Percentiles rank a stretch among this genome's conserved stretches.
Evolutionary conservation across 2,329 filamentous ascomycete genomes (phyloP).

Genomic region (Aureobasidium leucospermi): DNA sequence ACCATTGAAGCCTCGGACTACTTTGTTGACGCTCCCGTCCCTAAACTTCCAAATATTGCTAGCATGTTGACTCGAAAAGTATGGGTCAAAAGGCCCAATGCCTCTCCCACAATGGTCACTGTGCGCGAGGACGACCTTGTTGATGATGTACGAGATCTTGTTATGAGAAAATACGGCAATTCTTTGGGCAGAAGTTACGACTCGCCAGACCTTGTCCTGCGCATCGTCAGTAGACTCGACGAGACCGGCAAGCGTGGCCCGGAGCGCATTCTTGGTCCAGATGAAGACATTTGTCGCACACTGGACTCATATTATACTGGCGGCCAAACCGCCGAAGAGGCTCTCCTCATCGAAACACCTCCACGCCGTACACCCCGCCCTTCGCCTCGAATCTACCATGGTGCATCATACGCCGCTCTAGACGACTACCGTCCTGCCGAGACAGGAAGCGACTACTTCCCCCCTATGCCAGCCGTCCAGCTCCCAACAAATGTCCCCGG

Average conservation of each 20-base stretch:
- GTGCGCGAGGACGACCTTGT: slow-evolving; percentile 85
- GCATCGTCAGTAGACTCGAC: slow-evolving; percentile 58
- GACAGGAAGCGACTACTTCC: slow-evolving; percentile 73
- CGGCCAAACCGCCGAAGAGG: slow-evolving; percentile 82
- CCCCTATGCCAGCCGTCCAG: slow-evolving; percentile 52
- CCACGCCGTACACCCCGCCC: slow-evolving; percentile 67
- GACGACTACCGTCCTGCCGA: slow-evolving; percentile 63
- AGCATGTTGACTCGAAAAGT: slow-evolving; percentile 69
- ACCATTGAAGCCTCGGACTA: slow-evolving; percentile 9
- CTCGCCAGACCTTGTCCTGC: slow-evolving; percentile 77
- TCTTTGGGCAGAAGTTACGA: slow-evolving; percentile 84
- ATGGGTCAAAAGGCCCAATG: slow-evolving; percentile 84
- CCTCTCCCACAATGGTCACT: slow-evolving; percentile 78
- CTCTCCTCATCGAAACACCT: slow-evolving; percentile 83
- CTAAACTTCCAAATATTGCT: slow-evolving; percentile 17
- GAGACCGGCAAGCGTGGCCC: slow-evolving; percentile 17
- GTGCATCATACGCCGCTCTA: slow-evolving; percentile 47
- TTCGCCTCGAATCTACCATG: slow-evolving; percentile 57
- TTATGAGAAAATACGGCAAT: slow-evolving; percentile 88
- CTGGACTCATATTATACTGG: slow-evolving; percentile 79
- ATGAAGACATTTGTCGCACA: slow-evolving; percentile 72
- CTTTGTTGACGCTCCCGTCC: neutral
- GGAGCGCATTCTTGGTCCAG: slow-evolving; percentile 71
- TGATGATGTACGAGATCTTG: slow-evolving; percentile 88
- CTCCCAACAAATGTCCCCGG: slow-evolving; percentile 33